Conservation (phyloP, 129 eudicot species). For the Flaveria robusta region DNA sequence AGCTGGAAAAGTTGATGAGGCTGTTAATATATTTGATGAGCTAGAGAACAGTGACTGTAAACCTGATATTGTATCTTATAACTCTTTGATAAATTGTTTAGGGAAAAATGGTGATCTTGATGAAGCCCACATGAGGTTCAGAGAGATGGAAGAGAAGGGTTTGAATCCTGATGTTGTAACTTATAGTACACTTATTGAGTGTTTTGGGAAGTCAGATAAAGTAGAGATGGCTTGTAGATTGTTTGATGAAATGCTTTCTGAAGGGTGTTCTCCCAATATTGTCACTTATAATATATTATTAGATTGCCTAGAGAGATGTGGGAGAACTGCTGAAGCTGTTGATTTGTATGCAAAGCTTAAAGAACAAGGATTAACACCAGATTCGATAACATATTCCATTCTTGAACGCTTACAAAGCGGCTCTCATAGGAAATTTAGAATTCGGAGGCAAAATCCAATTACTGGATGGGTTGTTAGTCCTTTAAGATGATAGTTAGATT, state of each 20-base stretch:
- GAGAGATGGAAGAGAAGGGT: slow-evolving; percentile 93
- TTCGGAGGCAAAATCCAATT: slow-evolving; percentile 69
- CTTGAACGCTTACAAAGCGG: slow-evolving; percentile 90
- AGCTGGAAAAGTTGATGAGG: slow-evolving; percentile 76
- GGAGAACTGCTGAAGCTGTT: slow-evolving; percentile 91
- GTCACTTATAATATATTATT: slow-evolving; percentile 86
- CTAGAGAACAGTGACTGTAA: slow-evolving; percentile 66
- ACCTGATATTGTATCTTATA: slow-evolving; percentile 85
- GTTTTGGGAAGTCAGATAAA: slow-evolving; percentile 90
- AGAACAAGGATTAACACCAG: slow-evolving; percentile 83
- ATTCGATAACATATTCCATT: slow-evolving; percentile 73
- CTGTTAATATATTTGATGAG: slow-evolving; percentile 75
- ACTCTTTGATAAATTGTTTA: slow-evolving; percentile 79
- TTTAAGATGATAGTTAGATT: slow-evolving; percentile 53
- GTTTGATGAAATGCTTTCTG: slow-evolving; percentile 81
- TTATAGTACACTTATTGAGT: slow-evolving; percentile 85
- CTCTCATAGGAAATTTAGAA: slow-evolving; percentile 47
- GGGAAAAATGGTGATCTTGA: slow-evolving; percentile 94
- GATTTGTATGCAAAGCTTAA: slow-evolving; percentile 82
- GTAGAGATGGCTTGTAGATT: slow-evolving; percentile 90
- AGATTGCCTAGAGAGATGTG: slow-evolving; percentile 83
- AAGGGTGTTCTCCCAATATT: slow-evolving; percentile 82
- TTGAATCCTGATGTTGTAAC: slow-evolving; percentile 93
- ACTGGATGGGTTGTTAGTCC: slow-evolving; percentile 99
- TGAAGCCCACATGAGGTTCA: slow-evolving; percentile 94